phyloP scores from a whole-genome alignment of 768 basidiomycete genomes.

The Leucocoprinus birnbaumii region DNA sequence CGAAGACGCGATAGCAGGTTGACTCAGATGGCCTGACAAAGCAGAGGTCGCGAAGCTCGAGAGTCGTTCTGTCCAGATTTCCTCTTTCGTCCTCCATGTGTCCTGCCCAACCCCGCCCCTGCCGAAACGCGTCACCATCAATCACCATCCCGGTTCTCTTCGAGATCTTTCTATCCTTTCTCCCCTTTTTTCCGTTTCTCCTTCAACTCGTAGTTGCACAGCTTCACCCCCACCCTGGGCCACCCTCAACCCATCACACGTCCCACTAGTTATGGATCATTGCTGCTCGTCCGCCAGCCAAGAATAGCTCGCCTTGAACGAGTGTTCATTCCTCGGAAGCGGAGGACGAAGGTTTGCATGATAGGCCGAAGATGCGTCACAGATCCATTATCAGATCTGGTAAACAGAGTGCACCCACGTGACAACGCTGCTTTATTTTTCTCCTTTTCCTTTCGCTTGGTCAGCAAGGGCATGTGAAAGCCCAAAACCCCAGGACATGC shows the following conservation, averaged over 20 bases:
- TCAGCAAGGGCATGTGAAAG: too few relatives aligned
- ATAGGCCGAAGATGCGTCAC: background rate
- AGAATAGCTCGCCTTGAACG: background rate
- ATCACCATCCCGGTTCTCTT: background rate
- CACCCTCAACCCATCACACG: background rate
- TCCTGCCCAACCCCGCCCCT: background rate
- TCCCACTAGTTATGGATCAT: background rate
- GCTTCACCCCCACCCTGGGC: background rate
- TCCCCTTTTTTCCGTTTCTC: background rate
- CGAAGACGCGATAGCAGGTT: conserved; percentile 16
- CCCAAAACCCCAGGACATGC: too few relatives aligned
- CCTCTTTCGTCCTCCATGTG: background rate
- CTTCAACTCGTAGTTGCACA: too few relatives aligned
- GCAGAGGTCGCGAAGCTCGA: background rate
- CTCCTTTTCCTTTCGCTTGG: too few relatives aligned
- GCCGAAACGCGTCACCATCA: conserved; percentile 10
- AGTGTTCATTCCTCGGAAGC: background rate
- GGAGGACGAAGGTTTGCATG: background rate
- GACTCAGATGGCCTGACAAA: conserved; percentile 27
- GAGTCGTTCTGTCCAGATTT: background rate
- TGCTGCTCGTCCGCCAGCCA: too few relatives aligned
- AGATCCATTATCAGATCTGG: background rate
- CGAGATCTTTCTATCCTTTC: background rate
- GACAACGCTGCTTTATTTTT: background rate
- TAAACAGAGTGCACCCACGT: background rate